Evolutionary conservation across 495 filamentous ascomycete species (phyloP), one percentile per base, ranked within the genome.

Genomic region (Extremus antarcticus): DNA sequence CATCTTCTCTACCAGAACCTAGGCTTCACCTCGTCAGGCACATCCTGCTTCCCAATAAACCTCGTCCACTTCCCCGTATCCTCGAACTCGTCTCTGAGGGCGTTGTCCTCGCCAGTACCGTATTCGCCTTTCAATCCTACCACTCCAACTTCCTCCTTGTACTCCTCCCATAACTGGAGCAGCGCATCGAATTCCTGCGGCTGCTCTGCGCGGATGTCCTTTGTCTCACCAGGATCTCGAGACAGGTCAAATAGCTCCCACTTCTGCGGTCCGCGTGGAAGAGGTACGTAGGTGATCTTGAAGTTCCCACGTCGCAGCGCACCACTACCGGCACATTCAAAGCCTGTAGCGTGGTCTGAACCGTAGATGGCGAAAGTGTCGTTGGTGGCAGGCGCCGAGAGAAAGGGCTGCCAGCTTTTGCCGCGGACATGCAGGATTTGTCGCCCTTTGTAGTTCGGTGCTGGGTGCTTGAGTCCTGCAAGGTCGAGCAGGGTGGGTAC

Each of bases 111-210:
- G 11, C 46, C 46, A 23, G 8, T 10, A 24, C 51, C 51, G 48
- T 53, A 53, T 43, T 59, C 56, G 0, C 45, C 53, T n/a, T 25
- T 47, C 21, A 49, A 23, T 47, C 38, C 23, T 20, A 77, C 67
- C 0, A 80, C 75, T 2, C 78, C 78, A 0, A 75, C 78, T 62
- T 81, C 78, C 2, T 78, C 56, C 10, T 78, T 76, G 64, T 77
- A 77, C 58, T 73, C 73, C 56, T 75, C 74, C 73, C 74, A 77
- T 3, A 74, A 58, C 55, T 71, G 70, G 19, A 77, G 65, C 35
- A 66, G 32, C 52, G 58, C 51, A 17, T 54, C 53, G 20, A 66
- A 38, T 22, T 60, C 54, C 11, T 53, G 50, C 13, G 51, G 46
- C 40, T 55, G 43, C 17, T 51, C 52, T 13, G 57, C 45, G 9